phyloP scores from a whole-genome alignment of 83 land plant genomes.

The Picea abies region DNA sequence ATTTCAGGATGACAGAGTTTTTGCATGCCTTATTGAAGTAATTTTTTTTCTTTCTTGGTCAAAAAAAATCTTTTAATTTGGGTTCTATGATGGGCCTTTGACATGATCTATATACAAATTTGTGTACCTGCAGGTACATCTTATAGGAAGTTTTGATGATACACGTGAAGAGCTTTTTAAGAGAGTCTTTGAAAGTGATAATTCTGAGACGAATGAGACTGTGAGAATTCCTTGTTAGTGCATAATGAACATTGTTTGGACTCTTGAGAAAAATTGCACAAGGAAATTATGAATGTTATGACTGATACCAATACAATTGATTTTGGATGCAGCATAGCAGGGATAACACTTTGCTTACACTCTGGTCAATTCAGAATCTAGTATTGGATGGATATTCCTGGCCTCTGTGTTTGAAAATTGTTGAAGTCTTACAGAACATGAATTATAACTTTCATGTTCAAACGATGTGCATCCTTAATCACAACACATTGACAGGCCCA shows the following conservation, averaged over 20 bases:
- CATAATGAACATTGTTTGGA: neutral
- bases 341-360: neutral
- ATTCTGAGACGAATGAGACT: neutral
- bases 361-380: neutral
- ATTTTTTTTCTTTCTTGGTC: neutral
- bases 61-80: neutral
- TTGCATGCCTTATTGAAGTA: neutral
- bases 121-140: constrained; percentile 55
- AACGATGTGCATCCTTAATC: constrained; percentile 52
- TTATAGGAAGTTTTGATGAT: constrained; percentile 67
- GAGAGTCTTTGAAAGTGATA: constrained; percentile 12
- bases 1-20: neutral
- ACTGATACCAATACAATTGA: neutral
- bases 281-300: neutral
- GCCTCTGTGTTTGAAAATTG: constrained; percentile 47
- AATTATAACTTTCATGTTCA: constrained; percentile 43
- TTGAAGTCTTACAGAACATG: constrained; percentile 35
- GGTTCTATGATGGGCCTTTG: neutral
- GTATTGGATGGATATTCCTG: constrained; percentile 47
- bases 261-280: neutral
- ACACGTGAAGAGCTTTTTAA: constrained; percentile 21
- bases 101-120: constrained; percentile 6
- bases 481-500: constrained; percentile 54
- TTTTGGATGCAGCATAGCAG: constrained; percentile 25
- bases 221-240: neutral